Base-by-base conservation (phyloP, 2,329 filamentous ascomycete genomes). In the Incumbomyces delicatus region DNA sequence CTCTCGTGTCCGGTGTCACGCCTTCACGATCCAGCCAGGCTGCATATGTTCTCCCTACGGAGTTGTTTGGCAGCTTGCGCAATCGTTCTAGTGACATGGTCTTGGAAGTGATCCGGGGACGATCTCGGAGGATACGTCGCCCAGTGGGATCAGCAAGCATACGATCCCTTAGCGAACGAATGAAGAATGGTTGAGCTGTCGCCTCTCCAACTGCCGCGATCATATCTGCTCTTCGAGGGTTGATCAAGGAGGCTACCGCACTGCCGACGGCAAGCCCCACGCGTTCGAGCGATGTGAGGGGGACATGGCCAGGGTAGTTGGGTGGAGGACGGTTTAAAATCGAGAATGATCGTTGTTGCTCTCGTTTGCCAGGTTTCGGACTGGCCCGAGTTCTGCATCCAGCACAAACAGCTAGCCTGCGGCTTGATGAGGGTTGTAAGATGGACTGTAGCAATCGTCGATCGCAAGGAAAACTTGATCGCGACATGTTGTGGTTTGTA, bases 171-270 rank as follows among this genome's bases (percentile, higher is more conserved):
- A 98, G 85, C 47, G 87, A 85, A 67, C 86, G 80, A 66, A 95
- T 89, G 71, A 96, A 95, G 75, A 88, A 95, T 11, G 92, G 92
- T 8, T 89, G 87, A 17, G 89, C 87, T 2, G 92, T 96, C 22
- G 89, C 82, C 73, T 98, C 92, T 61, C 89, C 90, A n/a, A 94
- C 78, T 30, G 87, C 79, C 30, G 92, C 92, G 58, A 98, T 94
- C 56, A 98, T 80, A 70, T 98, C 92, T 87, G 59, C 12, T 58
- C 92, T 78, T 60, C 85, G 78, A 1, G 90, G 90, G 59, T 95
- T 80, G 2, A 87, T 57, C 17, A 82, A 68, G 32, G 77, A 77
- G 40, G 73, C 70, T 16, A 81, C 61, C 6, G 78, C 78, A 44
- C 77, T 80, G 31, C 78, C 77, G 22, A 80, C 57, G 6, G 78